Evolutionary conservation across 2,329 filamentous ascomycete genomes (phyloP).

Genomic region (Curvularia spicifera): DNA sequence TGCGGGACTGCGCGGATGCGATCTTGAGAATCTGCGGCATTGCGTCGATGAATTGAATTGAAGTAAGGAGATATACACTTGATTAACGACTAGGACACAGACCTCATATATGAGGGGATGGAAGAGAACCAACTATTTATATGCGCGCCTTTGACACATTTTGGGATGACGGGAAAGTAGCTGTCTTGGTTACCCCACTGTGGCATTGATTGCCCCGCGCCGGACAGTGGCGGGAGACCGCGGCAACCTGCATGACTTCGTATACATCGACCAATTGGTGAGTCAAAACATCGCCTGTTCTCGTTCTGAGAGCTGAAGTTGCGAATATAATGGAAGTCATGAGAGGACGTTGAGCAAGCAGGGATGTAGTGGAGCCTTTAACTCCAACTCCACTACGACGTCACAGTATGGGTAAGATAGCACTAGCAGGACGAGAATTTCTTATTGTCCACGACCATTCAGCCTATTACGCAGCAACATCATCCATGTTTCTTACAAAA

Average conservation of each 20-base stretch:
- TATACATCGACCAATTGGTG: neutral
- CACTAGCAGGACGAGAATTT: conserved; percentile 12
- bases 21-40: conserved; percentile 57
- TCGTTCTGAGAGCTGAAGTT: neutral
- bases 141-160: neutral
- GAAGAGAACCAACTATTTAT: neutral
- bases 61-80: neutral
- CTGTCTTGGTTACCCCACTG: conserved; percentile 10
- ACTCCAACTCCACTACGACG: conserved; percentile 18
- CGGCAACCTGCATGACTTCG: neutral
- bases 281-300: neutral
- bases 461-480: neutral
- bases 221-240: neutral
- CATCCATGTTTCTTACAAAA: neutral
- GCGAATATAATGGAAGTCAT: neutral
- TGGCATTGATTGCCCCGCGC: conserved; percentile 1
- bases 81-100: neutral
- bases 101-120: neutral
- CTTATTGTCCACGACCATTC: neutral
- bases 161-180: neutral
- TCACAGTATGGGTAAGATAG: conserved; percentile 7
- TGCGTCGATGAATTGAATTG: neutral
- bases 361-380: conserved; percentile 9
- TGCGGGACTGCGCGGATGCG: conserved; percentile 58
- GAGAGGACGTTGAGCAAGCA: neutral